Percentiles rank a stretch among this genome's conserved stretches.
These are phyloP conservation scores for Fraxinus sp. DNA, from an alignment of 305 asterid genomes.

Conservation along the genomic window DNA sequence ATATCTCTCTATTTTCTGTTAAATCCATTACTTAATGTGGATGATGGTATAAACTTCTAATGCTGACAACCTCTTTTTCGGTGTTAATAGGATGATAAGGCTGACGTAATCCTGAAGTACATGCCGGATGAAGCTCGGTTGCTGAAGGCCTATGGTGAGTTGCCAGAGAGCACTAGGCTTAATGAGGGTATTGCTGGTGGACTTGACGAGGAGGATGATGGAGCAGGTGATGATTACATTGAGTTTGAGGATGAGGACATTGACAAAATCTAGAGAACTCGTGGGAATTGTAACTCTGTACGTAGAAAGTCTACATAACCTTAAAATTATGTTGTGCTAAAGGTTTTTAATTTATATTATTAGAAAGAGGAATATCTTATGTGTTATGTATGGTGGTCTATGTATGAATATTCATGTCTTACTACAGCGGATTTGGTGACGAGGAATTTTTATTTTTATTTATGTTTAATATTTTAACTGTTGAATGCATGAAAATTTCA, in stretches of 20 bases:
- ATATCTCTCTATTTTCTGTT: background rate
- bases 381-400: conserved; percentile 8
- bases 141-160: conserved; percentile 35
- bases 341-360: background rate
- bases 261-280: conserved; percentile 10
- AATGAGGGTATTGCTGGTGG: conserved; percentile 20
- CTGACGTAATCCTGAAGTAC: conserved; percentile 60
- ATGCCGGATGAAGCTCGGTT: conserved; percentile 63
- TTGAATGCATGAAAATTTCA: background rate
- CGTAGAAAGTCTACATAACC: background rate
- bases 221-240: conserved; percentile 19
- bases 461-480: background rate
- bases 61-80: background rate
- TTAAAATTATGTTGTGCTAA: background rate
- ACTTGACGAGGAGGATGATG: conserved; percentile 14
- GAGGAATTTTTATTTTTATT: background rate
- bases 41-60: background rate
- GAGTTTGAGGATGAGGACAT: conserved; percentile 22
- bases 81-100: conserved; percentile 50
- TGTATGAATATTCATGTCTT: conserved; percentile 7
- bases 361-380: background rate
- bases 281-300: background rate
- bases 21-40: background rate
- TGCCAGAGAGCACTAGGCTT: conserved; percentile 13
- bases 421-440: conserved; percentile 10